Percentiles rank a stretch among this genome's conserved stretches.
Conservation (phyloP, 352 stramenopile species). For the Globisporangium viniferum region DNA sequence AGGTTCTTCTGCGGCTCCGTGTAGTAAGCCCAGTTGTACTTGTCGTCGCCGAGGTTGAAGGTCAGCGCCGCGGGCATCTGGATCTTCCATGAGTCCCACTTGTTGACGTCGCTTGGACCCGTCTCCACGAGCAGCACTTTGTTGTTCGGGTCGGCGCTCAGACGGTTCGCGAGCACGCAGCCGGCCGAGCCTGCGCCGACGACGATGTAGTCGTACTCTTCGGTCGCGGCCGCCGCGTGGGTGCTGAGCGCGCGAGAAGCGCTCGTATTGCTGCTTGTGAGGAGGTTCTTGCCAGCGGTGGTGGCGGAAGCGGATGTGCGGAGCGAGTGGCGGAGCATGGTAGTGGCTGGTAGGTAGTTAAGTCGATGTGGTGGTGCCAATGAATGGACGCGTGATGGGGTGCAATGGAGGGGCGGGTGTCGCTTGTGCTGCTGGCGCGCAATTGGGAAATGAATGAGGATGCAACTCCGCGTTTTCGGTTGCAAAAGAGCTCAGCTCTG, state of each 20-base stretch:
- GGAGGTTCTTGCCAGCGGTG: background rate
- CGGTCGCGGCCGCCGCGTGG: constrained; percentile 1
- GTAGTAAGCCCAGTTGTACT: constrained; percentile 88
- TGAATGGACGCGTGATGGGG: background rate
- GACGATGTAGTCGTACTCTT: constrained; percentile 91
- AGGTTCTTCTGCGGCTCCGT: constrained; percentile 85
- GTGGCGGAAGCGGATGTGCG: background rate
- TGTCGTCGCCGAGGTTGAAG: constrained; percentile 80
- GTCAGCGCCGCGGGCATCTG: constrained; percentile 87
- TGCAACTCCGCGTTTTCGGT: background rate
- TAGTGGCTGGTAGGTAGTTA: background rate
- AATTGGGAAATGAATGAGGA: constrained; percentile 7
- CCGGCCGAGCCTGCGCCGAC: constrained; percentile 89
- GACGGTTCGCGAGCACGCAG: constrained; percentile 88
- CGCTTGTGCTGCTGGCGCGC: constrained; percentile 10
- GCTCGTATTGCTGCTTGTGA: background rate
- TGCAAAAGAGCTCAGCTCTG: background rate
- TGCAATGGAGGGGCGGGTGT: background rate
- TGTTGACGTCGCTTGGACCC: constrained; percentile 70
- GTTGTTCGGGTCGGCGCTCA: constrained; percentile 80
- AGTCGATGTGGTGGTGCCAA: background rate
- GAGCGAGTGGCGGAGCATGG: constrained; percentile 27
- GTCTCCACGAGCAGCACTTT: constrained; percentile 90
- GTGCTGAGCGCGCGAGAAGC: constrained; percentile 23
- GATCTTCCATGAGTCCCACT: constrained; percentile 91